Base-by-base conservation (phyloP, 2,329 filamentous ascomycete genomes). In the Chrysoporthe puriensis region DNA sequence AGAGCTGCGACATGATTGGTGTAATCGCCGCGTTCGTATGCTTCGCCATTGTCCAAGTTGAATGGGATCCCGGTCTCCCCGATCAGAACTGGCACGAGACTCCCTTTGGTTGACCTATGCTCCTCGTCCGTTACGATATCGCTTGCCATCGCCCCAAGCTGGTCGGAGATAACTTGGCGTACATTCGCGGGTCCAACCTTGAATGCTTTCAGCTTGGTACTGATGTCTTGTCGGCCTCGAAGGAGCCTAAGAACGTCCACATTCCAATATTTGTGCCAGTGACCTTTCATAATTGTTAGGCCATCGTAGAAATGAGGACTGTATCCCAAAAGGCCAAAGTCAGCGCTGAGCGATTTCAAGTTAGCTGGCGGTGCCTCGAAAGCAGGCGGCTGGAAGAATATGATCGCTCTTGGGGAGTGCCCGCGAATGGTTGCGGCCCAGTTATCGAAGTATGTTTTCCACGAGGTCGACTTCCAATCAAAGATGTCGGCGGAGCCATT, bases 231-330 rank as follows among this genome's bases (percentile, higher is more conserved):
- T n/a, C 42, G 60, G 5, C 73, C 73, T 8, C 73, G 67, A n/a
- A 74, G 69, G 14, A 74, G 57, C 1, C 71, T 64, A 2, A 74
- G 66, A 1, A 74, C 69, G 54, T 74, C 73, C 36, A 72, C 70
- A 60, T 74, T 73, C 71, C 72, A 74, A 48, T 67, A 56, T 63
- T 67, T 71, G 63, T 74, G 70, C 73, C 72, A 74, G 34, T 72
- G 73, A 34, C 68, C 61, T 46, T 68, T 72, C 73, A 73, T 73
- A 16, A 74, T 60, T 5, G 73, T 74, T 13, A 74, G 61, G 2
- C 70, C 71, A 57, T 74, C 73, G 63, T 74, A 74, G 67, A 72
- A 74, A 54, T 74, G 73, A 3, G 72, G 72, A 46, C 70, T 71
- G 68, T 73, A 73, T 7, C 70, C 71, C 58, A 69, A 68, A 8